Base-by-base conservation (phyloP, 345 rosid species). In the Acer yangbiense region DNA sequence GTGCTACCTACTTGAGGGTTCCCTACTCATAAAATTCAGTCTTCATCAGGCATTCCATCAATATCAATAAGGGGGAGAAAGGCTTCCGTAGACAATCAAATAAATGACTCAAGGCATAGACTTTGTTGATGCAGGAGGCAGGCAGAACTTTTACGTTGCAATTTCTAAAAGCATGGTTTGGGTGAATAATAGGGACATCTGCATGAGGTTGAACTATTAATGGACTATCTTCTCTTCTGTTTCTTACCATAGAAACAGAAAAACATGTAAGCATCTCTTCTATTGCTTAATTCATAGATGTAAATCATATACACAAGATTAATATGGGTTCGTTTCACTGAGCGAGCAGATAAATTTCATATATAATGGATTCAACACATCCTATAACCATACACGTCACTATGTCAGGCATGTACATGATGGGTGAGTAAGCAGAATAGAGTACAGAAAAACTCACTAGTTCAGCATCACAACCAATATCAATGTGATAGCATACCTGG, bases 401-500 rank as follows among this genome's bases (percentile, higher is more conserved):
- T 29, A 29, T 52, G 18, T 52, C 57, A 52, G 14, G 17, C 18
- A 9, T n/a, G 25, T 58, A n/a, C 18, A 3, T 2, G 21, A n/a
- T 9, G 4, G 23, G 20, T 58, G 25, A 58, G 63, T 43, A 65
- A 71, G 67, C 54, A 29, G 18, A 68, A 23, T 67, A 21, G 72
- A 65, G 52, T 4, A 9, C 3, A 71, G 7, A 61, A 39, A 41
- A 27, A 39, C 48, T 68, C n/a, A 17, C 48, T 46, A 72, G 20
- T 69, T 52, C 35, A 54, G 32, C 18, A 72, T 16, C 20, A 72
- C 16, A 39, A 43, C 58, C 23, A 65, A 64, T 76, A 60, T 20
- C 21, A 65, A 76, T 23, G 41, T 23, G 32, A 23, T 76, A 41
- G 68, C 72, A 64, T 46, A 92, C 98, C 97, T 92, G 97, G 62